A percentile compares a stretch with the other conserved stretches of the same genome.
phyloP scores from a whole-genome alignment of 176 grass and related monocot genomes.

The Avena sativa region DNA sequence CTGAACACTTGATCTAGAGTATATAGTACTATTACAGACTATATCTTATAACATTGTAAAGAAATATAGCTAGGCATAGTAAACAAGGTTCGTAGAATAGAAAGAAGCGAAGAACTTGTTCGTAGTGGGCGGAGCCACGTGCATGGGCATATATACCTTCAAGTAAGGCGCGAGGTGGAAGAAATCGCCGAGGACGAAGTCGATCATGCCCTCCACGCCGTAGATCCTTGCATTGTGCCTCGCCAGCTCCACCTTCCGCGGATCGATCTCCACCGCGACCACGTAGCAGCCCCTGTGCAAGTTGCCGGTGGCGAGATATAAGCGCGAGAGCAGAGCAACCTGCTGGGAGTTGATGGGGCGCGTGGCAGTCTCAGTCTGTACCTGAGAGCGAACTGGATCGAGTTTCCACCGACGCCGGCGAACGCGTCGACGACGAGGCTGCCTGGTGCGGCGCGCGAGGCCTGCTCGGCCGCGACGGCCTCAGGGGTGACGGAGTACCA shows the following conservation, averaged over 20 bases:
- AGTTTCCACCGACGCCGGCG: slow-evolving; percentile 64
- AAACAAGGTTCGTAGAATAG: too few relatives aligned
- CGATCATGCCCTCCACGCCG: slow-evolving; percentile 37
- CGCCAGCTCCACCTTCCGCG: slow-evolving; percentile 52
- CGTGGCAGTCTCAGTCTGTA: neutral
- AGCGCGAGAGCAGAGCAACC: neutral
- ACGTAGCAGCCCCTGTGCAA: slow-evolving; percentile 65
- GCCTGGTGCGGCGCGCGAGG: slow-evolving; percentile 35
- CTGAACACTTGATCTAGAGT: too few relatives aligned
- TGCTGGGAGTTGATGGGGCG: neutral
- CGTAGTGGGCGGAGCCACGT: too few relatives aligned
- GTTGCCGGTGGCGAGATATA: neutral
- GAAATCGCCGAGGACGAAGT: slow-evolving; percentile 64
- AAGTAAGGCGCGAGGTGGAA: slow-evolving; percentile 57
- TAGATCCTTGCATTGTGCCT: slow-evolving; percentile 67
- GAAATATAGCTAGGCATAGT: too few relatives aligned
- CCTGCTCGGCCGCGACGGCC: slow-evolving; percentile 60
- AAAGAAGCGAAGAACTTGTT: too few relatives aligned
- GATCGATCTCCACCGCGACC: slow-evolving; percentile 67
- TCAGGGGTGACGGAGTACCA: slow-evolving; percentile 80
- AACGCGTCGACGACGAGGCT: slow-evolving; percentile 65
- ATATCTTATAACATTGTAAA: too few relatives aligned
- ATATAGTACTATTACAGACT: too few relatives aligned
- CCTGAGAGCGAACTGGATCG: slow-evolving; percentile 76
- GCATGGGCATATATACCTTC: slow-evolving; percentile 36